These are phyloP conservation scores for Spathaspora boniae DNA, from an alignment of 805 yeast species.

Conservation along the genomic window DNA sequence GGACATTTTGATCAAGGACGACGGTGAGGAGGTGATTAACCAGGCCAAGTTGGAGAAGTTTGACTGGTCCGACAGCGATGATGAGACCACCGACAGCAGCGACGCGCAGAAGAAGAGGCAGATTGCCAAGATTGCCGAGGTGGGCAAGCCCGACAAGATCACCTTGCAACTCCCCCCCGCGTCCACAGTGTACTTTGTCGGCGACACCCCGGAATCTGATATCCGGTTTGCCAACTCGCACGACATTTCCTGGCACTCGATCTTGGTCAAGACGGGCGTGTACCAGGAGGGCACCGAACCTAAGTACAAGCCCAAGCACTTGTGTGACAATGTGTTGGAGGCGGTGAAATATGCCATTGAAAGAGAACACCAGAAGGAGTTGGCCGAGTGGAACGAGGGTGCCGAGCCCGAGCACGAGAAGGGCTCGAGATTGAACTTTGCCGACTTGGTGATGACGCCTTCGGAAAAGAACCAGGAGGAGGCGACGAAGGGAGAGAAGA, in stretches of 20 bases:
- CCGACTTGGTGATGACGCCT: constrained; percentile 46
- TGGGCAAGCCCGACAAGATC: constrained; percentile 32
- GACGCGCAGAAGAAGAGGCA: constrained; percentile 4
- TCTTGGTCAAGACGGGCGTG: constrained; percentile 83
- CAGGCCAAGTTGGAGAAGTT: constrained; percentile 40
- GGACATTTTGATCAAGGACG: constrained; percentile 39
- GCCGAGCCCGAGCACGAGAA: constrained; percentile 26
- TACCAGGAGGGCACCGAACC: constrained; percentile 79
- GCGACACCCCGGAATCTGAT: constrained; percentile 88
- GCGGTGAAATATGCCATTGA: constrained; percentile 83
- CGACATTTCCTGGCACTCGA: constrained; percentile 81
- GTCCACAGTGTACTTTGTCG: constrained; percentile 82
- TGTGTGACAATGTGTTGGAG: constrained; percentile 70
- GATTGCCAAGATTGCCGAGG: constrained; percentile 25
- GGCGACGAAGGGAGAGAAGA: constrained; percentile 11
- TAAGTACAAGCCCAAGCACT: constrained; percentile 72
- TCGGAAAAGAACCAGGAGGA: constrained; percentile 19
- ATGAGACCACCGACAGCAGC: constrained; percentile 23
- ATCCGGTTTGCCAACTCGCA: constrained; percentile 85
- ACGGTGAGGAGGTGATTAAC: constrained; percentile 43
- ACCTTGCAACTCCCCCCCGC: constrained; percentile 72
- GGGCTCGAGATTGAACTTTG: constrained; percentile 38
- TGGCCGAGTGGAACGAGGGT: constrained; percentile 69
- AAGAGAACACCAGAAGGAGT: constrained; percentile 69
- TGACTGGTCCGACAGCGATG: constrained; percentile 25